phyloP scores from a whole-genome alignment of 345 rosid genomes.

The Moricandia moricandioides region DNA sequence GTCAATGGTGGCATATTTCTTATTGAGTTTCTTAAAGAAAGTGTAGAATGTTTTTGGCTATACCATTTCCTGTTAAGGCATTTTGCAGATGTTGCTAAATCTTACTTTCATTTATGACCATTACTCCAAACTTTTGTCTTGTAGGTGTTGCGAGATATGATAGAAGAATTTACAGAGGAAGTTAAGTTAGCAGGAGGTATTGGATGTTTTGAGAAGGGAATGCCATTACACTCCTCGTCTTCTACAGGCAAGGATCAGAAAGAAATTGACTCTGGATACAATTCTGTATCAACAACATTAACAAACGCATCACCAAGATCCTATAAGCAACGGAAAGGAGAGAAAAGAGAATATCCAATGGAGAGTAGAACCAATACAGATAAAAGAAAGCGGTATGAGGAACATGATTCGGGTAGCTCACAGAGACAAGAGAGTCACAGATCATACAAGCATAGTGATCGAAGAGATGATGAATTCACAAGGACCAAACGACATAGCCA shows the following conservation, averaged over 20 bases:
- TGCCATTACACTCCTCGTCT: constrained; percentile 32
- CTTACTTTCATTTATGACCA: background rate
- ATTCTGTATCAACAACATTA: constrained; percentile 33
- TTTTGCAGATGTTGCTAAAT: background rate
- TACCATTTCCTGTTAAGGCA: background rate
- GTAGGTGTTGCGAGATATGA: constrained; percentile 76
- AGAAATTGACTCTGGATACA: constrained; percentile 33
- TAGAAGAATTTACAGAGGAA: constrained; percentile 79
- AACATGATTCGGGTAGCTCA: constrained; percentile 38
- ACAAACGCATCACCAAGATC: constrained; percentile 34
- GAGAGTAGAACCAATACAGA: background rate
- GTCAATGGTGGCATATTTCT: background rate
- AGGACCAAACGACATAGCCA: constrained; percentile 32
- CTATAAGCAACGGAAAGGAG: constrained; percentile 33
- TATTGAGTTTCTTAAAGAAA: background rate
- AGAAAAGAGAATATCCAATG: background rate
- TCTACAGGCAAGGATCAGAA: constrained; percentile 29
- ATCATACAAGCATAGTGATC: constrained; percentile 39
- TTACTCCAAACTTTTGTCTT: background rate
- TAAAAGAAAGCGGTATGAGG: constrained; percentile 29
- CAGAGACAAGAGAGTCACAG: constrained; percentile 33
- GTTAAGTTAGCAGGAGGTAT: constrained; percentile 85
- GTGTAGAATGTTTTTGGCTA: background rate
- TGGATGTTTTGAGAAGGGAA: constrained; percentile 69
- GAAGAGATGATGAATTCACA: constrained; percentile 39